Conservation (phyloP, 805 yeast species). For the Lachancea meyersii region DNA sequence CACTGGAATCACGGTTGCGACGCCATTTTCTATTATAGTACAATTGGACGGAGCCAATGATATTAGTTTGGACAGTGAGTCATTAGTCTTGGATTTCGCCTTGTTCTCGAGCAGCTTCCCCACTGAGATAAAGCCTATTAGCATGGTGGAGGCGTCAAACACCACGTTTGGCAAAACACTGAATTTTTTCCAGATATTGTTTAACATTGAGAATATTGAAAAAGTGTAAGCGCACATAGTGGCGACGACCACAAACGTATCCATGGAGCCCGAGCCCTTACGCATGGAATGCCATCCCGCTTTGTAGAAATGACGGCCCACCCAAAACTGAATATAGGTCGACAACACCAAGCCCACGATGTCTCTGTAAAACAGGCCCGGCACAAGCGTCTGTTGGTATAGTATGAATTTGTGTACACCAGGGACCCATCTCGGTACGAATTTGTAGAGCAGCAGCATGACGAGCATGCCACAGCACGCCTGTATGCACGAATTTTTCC, state of each 20-base stretch:
- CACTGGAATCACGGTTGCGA: conserved; percentile 44
- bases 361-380: conserved; percentile 32
- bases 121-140: conserved; percentile 72
- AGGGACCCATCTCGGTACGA: conserved; percentile 38
- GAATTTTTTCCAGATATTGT: conserved; percentile 35
- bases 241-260: conserved; percentile 76
- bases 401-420: conserved; percentile 33
- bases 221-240: conserved; percentile 73
- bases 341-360: conserved; percentile 61
- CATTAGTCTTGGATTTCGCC: conserved; percentile 91
- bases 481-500: conserved; percentile 53
- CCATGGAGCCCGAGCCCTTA: conserved; percentile 84
- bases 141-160: conserved; percentile 84
- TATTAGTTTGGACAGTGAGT: conserved; percentile 75
- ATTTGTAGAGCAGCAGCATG: conserved; percentile 44
- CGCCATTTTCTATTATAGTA: conserved; percentile 45
- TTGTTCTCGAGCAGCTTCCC: conserved; percentile 90
- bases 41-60: conserved; percentile 78
- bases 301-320: conserved; percentile 63
- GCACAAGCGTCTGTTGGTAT: conserved; percentile 17
- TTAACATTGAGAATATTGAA: conserved; percentile 57
- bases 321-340: conserved; percentile 50
- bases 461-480: conserved; percentile 59
- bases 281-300: conserved; percentile 60
- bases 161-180: conserved; percentile 55